Conservation (phyloP, 352 stramenopile genomes). For the Blastocystis sp. region DNA sequence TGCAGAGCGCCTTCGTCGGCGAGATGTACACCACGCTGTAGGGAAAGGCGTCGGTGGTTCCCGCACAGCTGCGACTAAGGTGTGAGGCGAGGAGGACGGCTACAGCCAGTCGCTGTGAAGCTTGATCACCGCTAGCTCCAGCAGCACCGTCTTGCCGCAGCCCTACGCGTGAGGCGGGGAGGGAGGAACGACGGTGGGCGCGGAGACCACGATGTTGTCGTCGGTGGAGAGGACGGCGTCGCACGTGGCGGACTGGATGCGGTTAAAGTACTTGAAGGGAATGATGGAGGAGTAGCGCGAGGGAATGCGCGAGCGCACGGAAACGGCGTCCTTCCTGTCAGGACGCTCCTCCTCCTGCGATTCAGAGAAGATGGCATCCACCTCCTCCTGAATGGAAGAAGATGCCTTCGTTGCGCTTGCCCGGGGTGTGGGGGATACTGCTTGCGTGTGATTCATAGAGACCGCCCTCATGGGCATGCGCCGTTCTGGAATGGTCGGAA, state of each 20-base stretch:
- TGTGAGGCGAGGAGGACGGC: not conserved
- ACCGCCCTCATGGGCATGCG: not conserved
- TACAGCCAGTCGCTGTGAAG: slow-evolving; percentile 36
- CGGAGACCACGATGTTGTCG: slow-evolving; percentile 45
- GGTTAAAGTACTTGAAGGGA: slow-evolving; percentile 54
- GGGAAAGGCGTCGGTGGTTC: not conserved
- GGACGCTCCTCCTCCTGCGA: not conserved
- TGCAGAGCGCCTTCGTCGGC: slow-evolving; percentile 48
- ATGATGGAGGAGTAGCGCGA: slow-evolving; percentile 23
- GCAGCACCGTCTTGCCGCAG: slow-evolving; percentile 39
- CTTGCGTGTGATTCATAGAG: not conserved
- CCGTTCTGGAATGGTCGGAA: slow-evolving; percentile 41
- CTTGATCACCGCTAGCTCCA: slow-evolving; percentile 47
- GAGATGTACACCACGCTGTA: slow-evolving; percentile 33
- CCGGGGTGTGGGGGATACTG: not conserved
- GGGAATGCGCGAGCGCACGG: not conserved
- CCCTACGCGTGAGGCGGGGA: not conserved
- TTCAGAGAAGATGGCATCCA: not conserved
- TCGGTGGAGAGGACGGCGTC: slow-evolving; percentile 23
- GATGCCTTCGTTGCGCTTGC: not conserved
- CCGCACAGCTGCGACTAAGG: not conserved
- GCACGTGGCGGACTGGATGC: slow-evolving; percentile 18
- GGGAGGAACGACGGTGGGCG: slow-evolving; percentile 8
- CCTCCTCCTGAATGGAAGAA: slow-evolving; percentile 3
- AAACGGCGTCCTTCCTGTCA: not conserved